Percentiles rank a stretch among this genome's conserved stretches.
These are phyloP conservation scores for Celoporthe dispersa DNA, from an alignment of 2,329 filamentous ascomycete species.

Conservation along the genomic window DNA sequence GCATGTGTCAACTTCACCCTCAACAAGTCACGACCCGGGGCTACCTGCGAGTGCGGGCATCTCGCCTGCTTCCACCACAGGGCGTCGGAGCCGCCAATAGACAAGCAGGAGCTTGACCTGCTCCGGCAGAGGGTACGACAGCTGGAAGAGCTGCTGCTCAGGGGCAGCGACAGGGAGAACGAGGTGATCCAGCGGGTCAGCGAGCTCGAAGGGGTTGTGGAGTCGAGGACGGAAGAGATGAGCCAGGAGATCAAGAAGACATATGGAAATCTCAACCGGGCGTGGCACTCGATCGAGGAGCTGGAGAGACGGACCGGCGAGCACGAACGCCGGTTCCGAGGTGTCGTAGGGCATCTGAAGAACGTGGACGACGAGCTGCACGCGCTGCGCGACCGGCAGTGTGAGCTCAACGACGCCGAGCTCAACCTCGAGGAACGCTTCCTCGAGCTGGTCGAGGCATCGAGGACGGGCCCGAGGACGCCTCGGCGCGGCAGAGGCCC, in stretches of 20 bases:
- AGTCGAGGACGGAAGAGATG: conserved; percentile 56
- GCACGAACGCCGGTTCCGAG: conserved; percentile 44
- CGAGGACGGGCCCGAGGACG: conserved; percentile 29
- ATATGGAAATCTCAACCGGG: conserved; percentile 58
- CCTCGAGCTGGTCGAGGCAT: conserved; percentile 51
- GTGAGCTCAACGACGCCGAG: conserved; percentile 55
- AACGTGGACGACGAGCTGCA: conserved; percentile 48
- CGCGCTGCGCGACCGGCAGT: conserved; percentile 51
- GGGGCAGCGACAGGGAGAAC: conserved; percentile 37
- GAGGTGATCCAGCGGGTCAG: conserved; percentile 50
- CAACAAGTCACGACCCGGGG: conserved; percentile 57
- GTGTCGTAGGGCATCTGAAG: conserved; percentile 47
- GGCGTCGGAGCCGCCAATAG: conserved; percentile 48
- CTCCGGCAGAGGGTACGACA: conserved; percentile 44
- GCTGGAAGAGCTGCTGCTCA: conserved; percentile 26
- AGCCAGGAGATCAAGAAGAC: conserved; percentile 57
- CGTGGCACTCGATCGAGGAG: conserved; percentile 57
- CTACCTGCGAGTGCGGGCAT: conserved; percentile 63
- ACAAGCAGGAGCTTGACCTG: conserved; percentile 52
- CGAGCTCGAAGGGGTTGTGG: conserved; percentile 58
- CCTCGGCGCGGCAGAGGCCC: conserved; percentile 34
- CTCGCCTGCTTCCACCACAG: conserved; percentile 62
- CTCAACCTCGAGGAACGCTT: conserved; percentile 60
- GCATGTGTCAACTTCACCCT: conserved; percentile 62
- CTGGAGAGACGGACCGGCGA: conserved; percentile 45